Percentiles rank a stretch among this genome's conserved stretches.
Evolutionary conservation across 2,329 filamentous ascomycete genomes (phyloP).

Genomic region (Dactylella cylindrospora): DNA sequence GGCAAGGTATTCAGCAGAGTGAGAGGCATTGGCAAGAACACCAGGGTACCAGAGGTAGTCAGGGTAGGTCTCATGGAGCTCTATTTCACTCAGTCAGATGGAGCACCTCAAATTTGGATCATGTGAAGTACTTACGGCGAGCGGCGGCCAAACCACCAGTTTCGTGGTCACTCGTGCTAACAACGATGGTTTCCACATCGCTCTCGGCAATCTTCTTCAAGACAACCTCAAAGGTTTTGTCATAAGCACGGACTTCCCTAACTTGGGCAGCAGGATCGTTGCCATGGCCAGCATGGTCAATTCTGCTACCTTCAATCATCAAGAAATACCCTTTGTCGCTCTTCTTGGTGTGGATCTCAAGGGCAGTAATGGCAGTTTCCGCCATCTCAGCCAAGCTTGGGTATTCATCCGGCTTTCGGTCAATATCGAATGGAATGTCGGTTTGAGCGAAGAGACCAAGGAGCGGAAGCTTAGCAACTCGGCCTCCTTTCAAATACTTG

Average conservation of each 20-base stretch:
- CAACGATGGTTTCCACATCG: constrained; percentile 73
- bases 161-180: constrained; percentile 93
- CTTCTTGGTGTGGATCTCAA: constrained; percentile 77
- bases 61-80: constrained; percentile 65
- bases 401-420: constrained; percentile 77
- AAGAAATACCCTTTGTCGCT: constrained; percentile 94
- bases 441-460: constrained; percentile 78
- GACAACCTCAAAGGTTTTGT: constrained; percentile 78
- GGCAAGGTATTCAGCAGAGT: constrained; percentile 70
- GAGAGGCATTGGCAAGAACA: constrained; percentile 76
- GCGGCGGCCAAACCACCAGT: constrained; percentile 85
- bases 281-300: constrained; percentile 88
- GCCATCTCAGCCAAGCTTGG: constrained; percentile 93
- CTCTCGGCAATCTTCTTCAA: constrained; percentile 79
- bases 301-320: constrained; percentile 96
- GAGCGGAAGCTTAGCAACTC: constrained; percentile 71
- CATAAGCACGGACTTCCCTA: constrained; percentile 92
- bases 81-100: constrained; percentile 49
- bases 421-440: constrained; percentile 92
- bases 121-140: constrained; percentile 61
- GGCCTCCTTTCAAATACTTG: constrained; percentile 68
- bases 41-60: constrained; percentile 78
- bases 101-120: background rate
- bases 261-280: constrained; percentile 84
- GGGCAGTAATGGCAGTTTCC: constrained; percentile 72